Evolutionary conservation across 2,329 filamentous ascomycete genomes (phyloP), one percentile per base, ranked within the genome.

Genomic region (Gnomoniopsis sp.): DNA sequence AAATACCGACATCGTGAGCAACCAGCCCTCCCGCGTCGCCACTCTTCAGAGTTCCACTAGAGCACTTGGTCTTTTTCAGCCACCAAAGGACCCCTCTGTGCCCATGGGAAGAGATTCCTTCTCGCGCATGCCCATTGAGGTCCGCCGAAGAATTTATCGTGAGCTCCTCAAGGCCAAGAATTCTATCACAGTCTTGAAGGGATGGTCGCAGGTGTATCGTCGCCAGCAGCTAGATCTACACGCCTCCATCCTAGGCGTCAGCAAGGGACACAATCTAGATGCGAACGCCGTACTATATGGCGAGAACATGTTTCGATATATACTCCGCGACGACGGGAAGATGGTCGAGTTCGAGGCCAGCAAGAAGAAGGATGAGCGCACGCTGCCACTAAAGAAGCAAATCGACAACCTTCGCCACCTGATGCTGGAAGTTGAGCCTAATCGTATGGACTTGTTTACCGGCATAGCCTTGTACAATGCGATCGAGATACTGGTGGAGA

Each of bases 261-360:
- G 73, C 66, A 64, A 62, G 3, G 55, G 59, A 1, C 62, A 79
- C 30, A 71, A 71, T 34, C 7, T 49, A 0, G 77, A 81, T 65
- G 75, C 74, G 2, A 62, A 71, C 2, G 64, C 64, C 1, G 65
- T 82, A 4, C 69, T 84, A 1, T 84, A 79, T 58, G 75, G 77
- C 2, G 69, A 74, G 30, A 83, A 83, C 52, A 70, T 53, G 0
- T 83, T 83, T 59, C 62, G 70, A 1, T 82, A 83, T 60, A 67
- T 71, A 8, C 66, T 82, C 14, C 73, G 79, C 1, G 77, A 82
- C 59, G 66, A 52, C 21, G 51, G 17, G 6, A 17, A 15, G n/a
- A 36, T 26, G 23, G 43, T 47, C 30, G 21, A 48, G 6, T 36
- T 47, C 26, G 44, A 22, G 1, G 14, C 47, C 1, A 23, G 43